Conservation (phyloP, 768 basidiomycete species). For the Auricularia cornea region DNA sequence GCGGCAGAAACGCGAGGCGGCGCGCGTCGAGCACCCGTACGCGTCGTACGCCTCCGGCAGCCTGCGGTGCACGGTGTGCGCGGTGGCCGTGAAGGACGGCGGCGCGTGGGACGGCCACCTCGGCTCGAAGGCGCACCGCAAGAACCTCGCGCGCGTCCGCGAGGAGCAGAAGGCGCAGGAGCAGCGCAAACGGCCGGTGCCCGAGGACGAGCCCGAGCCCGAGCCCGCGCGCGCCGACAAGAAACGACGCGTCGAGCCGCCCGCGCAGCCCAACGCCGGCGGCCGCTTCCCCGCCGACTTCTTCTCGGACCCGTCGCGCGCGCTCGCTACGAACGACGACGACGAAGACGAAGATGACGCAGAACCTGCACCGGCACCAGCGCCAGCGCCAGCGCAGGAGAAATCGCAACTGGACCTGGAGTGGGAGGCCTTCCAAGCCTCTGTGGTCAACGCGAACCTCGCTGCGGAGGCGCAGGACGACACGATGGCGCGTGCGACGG, state of each 20-base stretch:
- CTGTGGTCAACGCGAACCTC: slow-evolving; percentile 38
- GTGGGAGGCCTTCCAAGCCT: slow-evolving; percentile 64
- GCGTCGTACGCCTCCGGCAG: slow-evolving; percentile 64
- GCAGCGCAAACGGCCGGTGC: slow-evolving; percentile 29
- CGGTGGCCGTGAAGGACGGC: slow-evolving; percentile 56
- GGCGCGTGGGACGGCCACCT: slow-evolving; percentile 85
- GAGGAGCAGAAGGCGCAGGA: slow-evolving; percentile 41
- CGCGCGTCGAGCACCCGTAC: slow-evolving; percentile 60
- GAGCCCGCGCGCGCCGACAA: slow-evolving; percentile 7
- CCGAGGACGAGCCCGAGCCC: slow-evolving; percentile 25
- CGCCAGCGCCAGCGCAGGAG: slow-evolving; percentile 15
- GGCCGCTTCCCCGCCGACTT: slow-evolving; percentile 55
- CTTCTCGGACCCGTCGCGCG: slow-evolving; percentile 68
- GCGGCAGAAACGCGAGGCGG: slow-evolving; percentile 72
- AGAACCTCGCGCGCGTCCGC: slow-evolving; percentile 48
- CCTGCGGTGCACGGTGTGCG: slow-evolving; percentile 61
- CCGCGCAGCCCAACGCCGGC: slow-evolving; percentile 10
- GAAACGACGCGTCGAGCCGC: slow-evolving; percentile 4
- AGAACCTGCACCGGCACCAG: slow-evolving; percentile 10
- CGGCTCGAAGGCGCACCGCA: slow-evolving; percentile 72
- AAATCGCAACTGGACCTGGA: slow-evolving; percentile 50
- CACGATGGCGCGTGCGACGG: slow-evolving; percentile 59
- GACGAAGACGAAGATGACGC: slow-evolving; percentile 37
- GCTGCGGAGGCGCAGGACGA: slow-evolving; percentile 27
- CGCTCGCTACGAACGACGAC: slow-evolving; percentile 28